These are phyloP conservation scores for Nigrospora oryzae DNA, from an alignment of 2,329 filamentous ascomycete species.

Conservation along the genomic window DNA sequence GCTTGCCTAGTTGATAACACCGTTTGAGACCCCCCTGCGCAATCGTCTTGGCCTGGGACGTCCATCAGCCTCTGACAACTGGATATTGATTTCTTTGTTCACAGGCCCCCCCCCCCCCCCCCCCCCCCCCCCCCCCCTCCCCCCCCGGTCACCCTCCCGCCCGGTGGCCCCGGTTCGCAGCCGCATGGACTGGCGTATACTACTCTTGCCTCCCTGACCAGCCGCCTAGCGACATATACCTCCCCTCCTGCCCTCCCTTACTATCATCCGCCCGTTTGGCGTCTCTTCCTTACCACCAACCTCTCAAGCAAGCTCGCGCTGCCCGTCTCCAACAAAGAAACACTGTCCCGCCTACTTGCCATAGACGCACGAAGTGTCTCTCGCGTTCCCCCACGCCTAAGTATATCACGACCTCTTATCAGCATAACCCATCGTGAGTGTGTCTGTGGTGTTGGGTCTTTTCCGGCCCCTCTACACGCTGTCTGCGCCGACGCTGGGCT, in stretches of 20 bases:
- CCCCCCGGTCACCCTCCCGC: too few species aligned
- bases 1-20: slow-evolving; percentile 8
- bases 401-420: slow-evolving; percentile 6
- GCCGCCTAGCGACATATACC: slow-evolving; percentile 6
- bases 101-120: slow-evolving; percentile 8
- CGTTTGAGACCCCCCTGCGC: slow-evolving; percentile 9
- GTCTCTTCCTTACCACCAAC: slow-evolving; percentile 12
- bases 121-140: too few species aligned
- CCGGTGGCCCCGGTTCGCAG: too few species aligned
- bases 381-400: slow-evolving; percentile 11
- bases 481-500: too few species aligned
- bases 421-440: background rate
- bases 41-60: slow-evolving; percentile 1
- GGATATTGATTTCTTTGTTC: slow-evolving; percentile 22
- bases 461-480: too few species aligned
- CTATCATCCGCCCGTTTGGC: slow-evolving; percentile 8
- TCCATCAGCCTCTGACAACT: slow-evolving; percentile 13
- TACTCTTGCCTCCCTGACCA: too few species aligned
- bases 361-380: slow-evolving; percentile 16
- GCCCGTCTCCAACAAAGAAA: slow-evolving; percentile 19
- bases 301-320: slow-evolving; percentile 17
- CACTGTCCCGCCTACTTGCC: slow-evolving; percentile 16
- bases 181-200: too few species aligned
- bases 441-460: too few species aligned
- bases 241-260: background rate